Conservation (phyloP, 106 monocot species). For the Agapanthus africanus region DNA sequence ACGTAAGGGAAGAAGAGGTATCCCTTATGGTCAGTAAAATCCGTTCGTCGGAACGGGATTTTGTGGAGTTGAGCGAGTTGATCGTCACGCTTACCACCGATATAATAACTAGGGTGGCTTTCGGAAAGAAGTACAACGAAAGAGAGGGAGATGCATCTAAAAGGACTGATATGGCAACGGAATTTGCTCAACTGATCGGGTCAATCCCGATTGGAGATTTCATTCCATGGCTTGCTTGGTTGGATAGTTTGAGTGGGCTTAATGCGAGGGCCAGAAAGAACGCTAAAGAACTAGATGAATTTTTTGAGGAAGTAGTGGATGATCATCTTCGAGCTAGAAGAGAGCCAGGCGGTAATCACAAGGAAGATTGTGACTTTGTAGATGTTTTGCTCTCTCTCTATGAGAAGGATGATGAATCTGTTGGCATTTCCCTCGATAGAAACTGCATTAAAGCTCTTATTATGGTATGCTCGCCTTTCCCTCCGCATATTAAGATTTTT, state of each 20-base stretch:
- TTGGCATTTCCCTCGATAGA: no score
- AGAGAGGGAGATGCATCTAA: not conserved
- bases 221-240: conserved; percentile 28
- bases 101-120: conserved; percentile 8
- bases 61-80: conserved; percentile 12
- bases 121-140: conserved; percentile 3
- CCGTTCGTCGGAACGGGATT: not conserved
- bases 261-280: conserved; percentile 9
- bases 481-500: no score
- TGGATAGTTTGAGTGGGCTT: conserved; percentile 17
- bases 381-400: conserved; percentile 33
- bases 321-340: conserved; percentile 5
- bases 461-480: no score
- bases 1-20: not conserved
- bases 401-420: conserved; percentile 4
- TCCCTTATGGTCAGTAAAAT: not conserved
- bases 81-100: conserved; percentile 1
- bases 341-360: no score
- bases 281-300: conserved; percentile 13
- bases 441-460: no score
- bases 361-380: conserved; percentile 18
- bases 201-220: conserved; percentile 18
- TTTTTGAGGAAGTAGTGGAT: conserved; percentile 28
- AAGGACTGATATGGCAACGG: no score
- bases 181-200: conserved; percentile 2